Evolutionary conservation across 331 rosid species (phyloP), one percentile per base, ranked within the genome.

Genomic region (Saraca asoca): DNA sequence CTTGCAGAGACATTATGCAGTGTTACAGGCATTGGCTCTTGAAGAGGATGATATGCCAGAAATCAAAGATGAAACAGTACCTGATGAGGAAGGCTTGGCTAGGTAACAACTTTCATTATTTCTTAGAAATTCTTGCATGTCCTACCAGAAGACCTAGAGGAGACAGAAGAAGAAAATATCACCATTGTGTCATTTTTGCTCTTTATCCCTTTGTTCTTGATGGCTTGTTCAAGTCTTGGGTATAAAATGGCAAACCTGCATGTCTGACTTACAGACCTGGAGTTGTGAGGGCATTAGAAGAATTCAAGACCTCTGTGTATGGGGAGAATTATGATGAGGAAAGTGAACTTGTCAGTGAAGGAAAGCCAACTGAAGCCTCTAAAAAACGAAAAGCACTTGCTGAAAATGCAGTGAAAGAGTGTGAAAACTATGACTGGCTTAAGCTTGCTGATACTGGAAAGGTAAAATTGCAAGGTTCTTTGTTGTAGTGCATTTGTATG

Each of bases 1-100:
- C 78, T 83, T 93, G 94, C 96, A 93, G 91, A 87, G 91, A 59
- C 96, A 93, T 71, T 93, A 93, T 84, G 87, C 87, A 42, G 81
- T 89, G 54, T 68, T 93, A 77, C 91, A 89, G 85, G 95, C 98
- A 51, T 77, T 89, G 56, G 98, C 98, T 67, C 73, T 90, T 80
- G 96, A 85, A 33, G 96, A 89, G 75, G 87, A 78, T 63, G 98
- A 90, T 31, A 84, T 93, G 61, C 95, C 94, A n/a, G 96, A 90
- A 71, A 81, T 79, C 50, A 84, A 62, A 62, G 98, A 93, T 74
- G 96, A 93, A 76, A 89, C 98, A 24, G 37, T 75, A 51, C 98
- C 98, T 53, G 95, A 90, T 51, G 96, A 84, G 72, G 95, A 89
- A 84, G 96, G 96, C 77, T 76, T 93, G 87, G 68, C 95, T 37